Conservation (phyloP, 768 basidiomycete genomes). For the Gloeophyllum trabeum region DNA sequence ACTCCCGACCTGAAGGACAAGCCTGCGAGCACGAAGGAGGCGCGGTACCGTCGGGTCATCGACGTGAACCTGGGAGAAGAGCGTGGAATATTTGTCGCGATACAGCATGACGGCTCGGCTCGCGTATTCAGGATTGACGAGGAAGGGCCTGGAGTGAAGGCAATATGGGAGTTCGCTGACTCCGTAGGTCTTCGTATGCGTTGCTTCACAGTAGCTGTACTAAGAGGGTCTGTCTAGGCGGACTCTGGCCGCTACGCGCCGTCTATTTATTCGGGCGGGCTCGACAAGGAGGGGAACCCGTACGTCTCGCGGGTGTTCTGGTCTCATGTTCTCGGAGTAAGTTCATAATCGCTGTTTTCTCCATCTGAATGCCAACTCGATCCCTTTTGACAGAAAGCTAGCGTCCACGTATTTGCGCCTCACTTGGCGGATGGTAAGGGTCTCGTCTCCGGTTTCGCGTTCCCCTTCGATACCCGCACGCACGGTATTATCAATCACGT, state of each 20-base stretch:
- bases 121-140: constrained; percentile 40
- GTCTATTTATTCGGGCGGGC: constrained; percentile 47
- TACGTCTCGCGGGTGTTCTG: constrained; percentile 59
- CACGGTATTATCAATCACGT: constrained; percentile 69
- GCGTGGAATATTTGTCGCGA: constrained; percentile 50
- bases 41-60: constrained; percentile 34
- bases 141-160: constrained; percentile 25
- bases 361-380: no score
- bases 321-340: constrained; percentile 44
- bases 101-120: constrained; percentile 42
- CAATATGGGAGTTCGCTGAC: constrained; percentile 44
- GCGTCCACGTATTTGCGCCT: constrained; percentile 40
- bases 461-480: constrained; percentile 51
- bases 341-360: no score
- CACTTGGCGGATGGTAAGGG: constrained; percentile 35
- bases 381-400: constrained; percentile 36
- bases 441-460: constrained; percentile 36
- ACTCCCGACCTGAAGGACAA: constrained; percentile 33
- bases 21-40: constrained; percentile 23
- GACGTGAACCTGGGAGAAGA: constrained; percentile 52
- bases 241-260: constrained; percentile 28
- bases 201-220: no score
- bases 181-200: constrained; percentile 29
- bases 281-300: constrained; percentile 35
- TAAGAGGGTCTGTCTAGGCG: constrained; percentile 18